Evolutionary conservation across 768 basidiomycete species (phyloP).

Genomic region (Kwoniella dendrophila): DNA sequence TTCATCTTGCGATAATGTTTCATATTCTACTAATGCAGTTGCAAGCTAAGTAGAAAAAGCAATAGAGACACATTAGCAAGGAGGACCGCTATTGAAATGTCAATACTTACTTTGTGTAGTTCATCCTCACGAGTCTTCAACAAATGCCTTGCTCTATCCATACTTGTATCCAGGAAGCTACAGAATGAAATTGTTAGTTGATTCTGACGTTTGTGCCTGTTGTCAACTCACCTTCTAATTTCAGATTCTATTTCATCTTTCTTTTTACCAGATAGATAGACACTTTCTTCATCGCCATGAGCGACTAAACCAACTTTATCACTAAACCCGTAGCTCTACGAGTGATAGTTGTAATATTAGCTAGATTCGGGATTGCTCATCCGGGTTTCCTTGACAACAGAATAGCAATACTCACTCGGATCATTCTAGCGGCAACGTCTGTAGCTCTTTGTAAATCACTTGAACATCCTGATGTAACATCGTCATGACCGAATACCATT

Average conservation of each 20-base stretch:
- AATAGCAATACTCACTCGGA: conserved; percentile 66
- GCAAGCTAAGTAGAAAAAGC: too few species aligned
- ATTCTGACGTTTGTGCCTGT: background rate
- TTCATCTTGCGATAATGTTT: conserved; percentile 85
- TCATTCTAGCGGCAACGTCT: conserved; percentile 77
- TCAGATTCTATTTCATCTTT: conserved; percentile 86
- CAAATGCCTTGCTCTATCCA: conserved; percentile 67
- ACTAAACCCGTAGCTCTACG: conserved; percentile 55
- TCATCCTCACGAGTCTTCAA: conserved; percentile 71
- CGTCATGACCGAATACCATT: conserved; percentile 83
- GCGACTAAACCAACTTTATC: conserved; percentile 68
- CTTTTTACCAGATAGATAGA: conserved; percentile 71
- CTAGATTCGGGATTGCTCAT: too few species aligned
- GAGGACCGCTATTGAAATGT: background rate
- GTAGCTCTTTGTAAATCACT: conserved; percentile 85
- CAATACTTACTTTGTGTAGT: conserved; percentile 62
- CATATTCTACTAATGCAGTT: conserved; percentile 87
- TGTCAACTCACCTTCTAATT: conserved; percentile 68
- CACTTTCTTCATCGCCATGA: conserved; percentile 72
- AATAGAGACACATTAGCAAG: background rate
- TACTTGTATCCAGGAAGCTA: conserved; percentile 70
- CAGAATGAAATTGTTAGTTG: background rate
- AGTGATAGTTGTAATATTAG: background rate
- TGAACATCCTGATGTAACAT: conserved; percentile 87
- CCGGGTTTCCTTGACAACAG: background rate